Conservation (phyloP, 1,139 yeast species). For the Taphrina wiesneri region DNA sequence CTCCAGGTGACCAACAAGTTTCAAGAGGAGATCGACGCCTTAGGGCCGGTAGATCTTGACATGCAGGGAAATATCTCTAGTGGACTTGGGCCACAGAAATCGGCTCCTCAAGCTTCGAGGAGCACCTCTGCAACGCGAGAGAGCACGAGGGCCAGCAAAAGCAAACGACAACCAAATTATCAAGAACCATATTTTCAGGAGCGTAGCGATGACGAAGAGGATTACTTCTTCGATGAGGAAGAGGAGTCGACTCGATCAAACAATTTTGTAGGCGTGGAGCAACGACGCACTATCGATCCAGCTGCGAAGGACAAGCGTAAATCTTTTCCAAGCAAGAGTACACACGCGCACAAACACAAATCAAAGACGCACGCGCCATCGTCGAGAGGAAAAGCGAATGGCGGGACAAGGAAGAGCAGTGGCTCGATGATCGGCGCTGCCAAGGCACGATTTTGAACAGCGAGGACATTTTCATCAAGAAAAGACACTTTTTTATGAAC, state of each 20-base stretch:
- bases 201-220: slow-evolving; percentile 22
- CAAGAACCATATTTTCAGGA: slow-evolving; percentile 24
- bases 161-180: slow-evolving; percentile 9
- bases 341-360: neutral
- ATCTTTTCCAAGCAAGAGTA: neutral
- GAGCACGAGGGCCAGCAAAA: neutral
- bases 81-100: neutral
- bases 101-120: neutral
- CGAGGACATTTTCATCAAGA: neutral
- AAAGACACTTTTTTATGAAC: neutral
- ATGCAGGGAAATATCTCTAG: neutral
- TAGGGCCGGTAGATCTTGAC: slow-evolving; percentile 12
- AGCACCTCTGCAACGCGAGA: neutral
- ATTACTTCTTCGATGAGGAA: slow-evolving; percentile 9
- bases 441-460: neutral
- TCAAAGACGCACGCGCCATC: neutral
- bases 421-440: slow-evolving; percentile 10
- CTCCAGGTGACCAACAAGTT: slow-evolving; percentile 28
- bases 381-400: neutral
- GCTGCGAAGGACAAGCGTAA: neutral
- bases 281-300: neutral
- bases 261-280: neutral
- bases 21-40: slow-evolving; percentile 26
- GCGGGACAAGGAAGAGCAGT: neutral
- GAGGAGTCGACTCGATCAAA: neutral